Evolutionary conservation across 139 green algal species (phyloP).

Genomic region (Spirogloea muscicola): DNA sequence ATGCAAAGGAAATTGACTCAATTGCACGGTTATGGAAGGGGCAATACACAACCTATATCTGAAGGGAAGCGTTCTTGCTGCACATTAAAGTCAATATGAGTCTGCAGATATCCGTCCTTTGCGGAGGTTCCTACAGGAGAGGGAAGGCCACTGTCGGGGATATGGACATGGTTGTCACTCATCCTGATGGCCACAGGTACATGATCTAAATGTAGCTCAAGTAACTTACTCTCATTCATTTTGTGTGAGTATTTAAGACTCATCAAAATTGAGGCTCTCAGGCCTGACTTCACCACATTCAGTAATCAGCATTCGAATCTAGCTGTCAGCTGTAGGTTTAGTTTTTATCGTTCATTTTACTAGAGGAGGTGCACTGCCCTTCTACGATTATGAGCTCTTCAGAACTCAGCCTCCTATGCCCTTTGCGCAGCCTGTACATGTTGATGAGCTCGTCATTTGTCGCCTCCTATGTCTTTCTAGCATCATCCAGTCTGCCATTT

Average conservation of each 20-base stretch:
- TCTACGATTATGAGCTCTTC: neutral
- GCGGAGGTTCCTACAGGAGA: slow-evolving; percentile 36
- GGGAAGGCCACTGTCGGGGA: slow-evolving; percentile 22
- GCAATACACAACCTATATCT: too few relatives aligned
- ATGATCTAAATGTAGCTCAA: neutral
- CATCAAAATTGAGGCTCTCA: neutral
- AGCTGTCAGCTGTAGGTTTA: neutral
- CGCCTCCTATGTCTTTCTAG: neutral
- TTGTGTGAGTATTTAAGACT: neutral
- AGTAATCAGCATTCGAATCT: neutral
- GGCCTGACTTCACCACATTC: neutral
- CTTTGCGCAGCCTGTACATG: neutral
- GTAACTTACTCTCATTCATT: too few relatives aligned
- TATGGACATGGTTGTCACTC: slow-evolving; percentile 39
- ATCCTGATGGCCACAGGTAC: slow-evolving; percentile 36
- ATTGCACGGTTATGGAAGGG: too few relatives aligned
- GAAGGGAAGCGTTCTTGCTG: neutral
- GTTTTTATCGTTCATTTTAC: neutral
- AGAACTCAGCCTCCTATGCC: neutral
- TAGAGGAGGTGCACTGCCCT: neutral
- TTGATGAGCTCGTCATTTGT: neutral
- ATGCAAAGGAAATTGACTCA: too few relatives aligned
- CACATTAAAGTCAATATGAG: neutral
- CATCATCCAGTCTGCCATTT: neutral
- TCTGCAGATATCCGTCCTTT: slow-evolving; percentile 26